Evolutionary conservation across 148 eudicot species (phyloP), one percentile per base, ranked within the genome.

Genomic region (Rhododendron henanense): DNA sequence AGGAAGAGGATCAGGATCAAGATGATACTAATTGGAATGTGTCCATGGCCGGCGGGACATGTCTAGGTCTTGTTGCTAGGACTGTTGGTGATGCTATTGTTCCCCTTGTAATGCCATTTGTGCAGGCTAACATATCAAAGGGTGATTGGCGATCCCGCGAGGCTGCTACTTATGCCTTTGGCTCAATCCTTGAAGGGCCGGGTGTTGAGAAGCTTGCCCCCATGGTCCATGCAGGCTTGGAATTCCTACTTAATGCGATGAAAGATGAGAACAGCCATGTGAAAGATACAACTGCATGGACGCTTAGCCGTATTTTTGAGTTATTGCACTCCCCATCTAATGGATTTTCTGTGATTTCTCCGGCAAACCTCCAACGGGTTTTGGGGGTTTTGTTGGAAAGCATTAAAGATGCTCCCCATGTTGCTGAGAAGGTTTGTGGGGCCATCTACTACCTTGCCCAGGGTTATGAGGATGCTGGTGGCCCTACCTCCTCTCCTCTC

Each of bases 1-100:
- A 93, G 88, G 94, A 93, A 84, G 95, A 93, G 88, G 95, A 92
- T 89, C 94, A 93, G 75, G 95, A 91, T 51, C 94, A 93, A 79
- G 95, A 93, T 86, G 95, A 93, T 59, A 86, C 85, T 39, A 77
- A 83, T 83, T 93, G 95, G 95, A 93, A 93, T 85, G 85, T 93
- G 74, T 88, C 95, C n/a, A 93, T 93, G 95, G 94, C 95, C n/a
- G 95, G 95, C 57, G 95, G 95, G 73, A 93, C 95, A 53, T 93
- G 95, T 87, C 79, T 93, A 80, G 92, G 95, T 74, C 91, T 93
- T 82, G 94, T 93, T 85, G 91, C 94, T 8, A 88, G 92, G 90
- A 91, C 95, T 35, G 95, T 92, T 78, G 93, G 95, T 48, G 95
- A 93, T 91, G 89, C 90, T 79, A 85, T 93, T 45, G 94, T 93